Conservation (phyloP, 345 rosid species). For the Eucalyptus cloeziana region DNA sequence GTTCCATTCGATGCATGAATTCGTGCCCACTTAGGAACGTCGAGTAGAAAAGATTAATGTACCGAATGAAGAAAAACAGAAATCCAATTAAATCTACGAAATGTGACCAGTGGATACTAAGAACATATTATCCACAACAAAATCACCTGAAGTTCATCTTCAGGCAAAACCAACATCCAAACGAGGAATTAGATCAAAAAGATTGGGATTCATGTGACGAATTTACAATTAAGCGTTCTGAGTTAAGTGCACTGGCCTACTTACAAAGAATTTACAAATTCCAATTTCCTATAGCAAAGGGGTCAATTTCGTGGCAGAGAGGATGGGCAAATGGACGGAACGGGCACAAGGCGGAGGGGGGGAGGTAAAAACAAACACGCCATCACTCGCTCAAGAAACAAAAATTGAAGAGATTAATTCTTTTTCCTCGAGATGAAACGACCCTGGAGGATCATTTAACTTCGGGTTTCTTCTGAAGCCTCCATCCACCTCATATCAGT, state of each 20-base stretch:
- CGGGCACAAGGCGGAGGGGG: background rate
- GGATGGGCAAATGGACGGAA: background rate
- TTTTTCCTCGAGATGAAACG: background rate
- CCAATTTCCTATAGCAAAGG: background rate
- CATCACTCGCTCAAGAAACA: background rate
- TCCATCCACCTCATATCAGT: background rate
- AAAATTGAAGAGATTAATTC: background rate
- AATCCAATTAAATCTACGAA: background rate
- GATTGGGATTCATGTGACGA: background rate
- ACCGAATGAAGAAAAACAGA: background rate
- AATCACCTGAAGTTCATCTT: background rate
- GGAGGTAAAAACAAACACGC: background rate
- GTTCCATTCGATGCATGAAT: background rate
- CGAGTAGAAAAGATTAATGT: background rate
- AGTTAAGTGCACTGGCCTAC: constrained; percentile 4
- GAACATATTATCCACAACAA: background rate
- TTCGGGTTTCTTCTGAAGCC: background rate
- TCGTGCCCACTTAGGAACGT: background rate
- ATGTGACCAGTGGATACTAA: background rate
- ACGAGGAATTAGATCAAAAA: background rate
- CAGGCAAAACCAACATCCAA: background rate
- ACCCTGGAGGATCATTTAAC: background rate
- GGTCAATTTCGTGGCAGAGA: background rate
- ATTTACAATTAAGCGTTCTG: constrained; percentile 22
- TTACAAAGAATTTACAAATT: constrained; percentile 22